Evolutionary conservation across 441 rosid species (phyloP), one percentile per base, ranked within the genome.

Genomic region (Adansonia rubrostipa): DNA sequence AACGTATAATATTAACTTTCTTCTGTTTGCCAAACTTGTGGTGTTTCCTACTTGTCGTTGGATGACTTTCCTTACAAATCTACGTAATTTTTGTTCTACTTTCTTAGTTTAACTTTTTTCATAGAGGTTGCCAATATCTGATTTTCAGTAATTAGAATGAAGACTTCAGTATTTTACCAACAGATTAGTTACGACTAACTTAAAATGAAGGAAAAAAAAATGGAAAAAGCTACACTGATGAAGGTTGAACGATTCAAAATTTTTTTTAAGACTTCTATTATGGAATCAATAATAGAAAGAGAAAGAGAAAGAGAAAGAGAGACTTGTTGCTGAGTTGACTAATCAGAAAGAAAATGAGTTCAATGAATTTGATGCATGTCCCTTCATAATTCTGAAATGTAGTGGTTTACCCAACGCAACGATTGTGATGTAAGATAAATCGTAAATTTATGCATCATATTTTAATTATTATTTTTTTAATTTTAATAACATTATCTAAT

Each of bases 31-130:
- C 36, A 33, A 33, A 33, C 36, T 33, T 44, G 53, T 45, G 54
- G 22, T 45, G 73, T 47, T 69, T 69, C 48, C 73, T 57, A 69
- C 14, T 14, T 76, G 11, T 24, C 47, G 36, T 56, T n/a, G 15
- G 50, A 22, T 71, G 53, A 19, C 56, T 69, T 69, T 69, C 48
- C 15, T 33, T 51, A n/a, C 48, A 8, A 2, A 8, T 66, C 51
- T 24, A 1, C 42, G 6, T 19, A 33, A 33, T 36, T 65, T 66
- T n/a, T 6, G 2, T 3, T 19, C 17, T 45, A 10, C 5, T 45
- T 45, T 45, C 36, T 33, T 33, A 33, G 4, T 33, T 33, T 0
- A 33, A 33, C 36, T 33, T 33, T 33, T 33, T 33, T 33, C 36
- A 33, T 33, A 33, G 36, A 33, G 36, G 36, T 33, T 33, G 36